phyloP scores from a whole-genome alignment of 75 land plant species.

The Azolla pinnata region DNA sequence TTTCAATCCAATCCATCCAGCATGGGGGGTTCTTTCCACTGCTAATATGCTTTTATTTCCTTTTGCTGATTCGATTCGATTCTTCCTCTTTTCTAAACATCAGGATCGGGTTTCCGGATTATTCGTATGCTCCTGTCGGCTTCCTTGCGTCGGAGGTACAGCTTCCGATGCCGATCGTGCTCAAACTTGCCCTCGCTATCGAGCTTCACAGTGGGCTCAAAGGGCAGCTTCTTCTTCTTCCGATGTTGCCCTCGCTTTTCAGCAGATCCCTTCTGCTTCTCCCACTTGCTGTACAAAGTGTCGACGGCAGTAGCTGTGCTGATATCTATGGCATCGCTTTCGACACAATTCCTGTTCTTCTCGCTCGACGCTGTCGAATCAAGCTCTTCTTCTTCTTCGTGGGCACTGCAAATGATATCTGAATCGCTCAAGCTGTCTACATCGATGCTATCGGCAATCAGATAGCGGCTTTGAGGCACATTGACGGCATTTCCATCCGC shows the following conservation, averaged over 20 bases:
- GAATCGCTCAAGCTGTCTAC: slow-evolving; percentile 1
- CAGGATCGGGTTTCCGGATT: no score
- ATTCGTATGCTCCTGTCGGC: not conserved
- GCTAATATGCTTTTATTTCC: no score
- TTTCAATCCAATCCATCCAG: no score
- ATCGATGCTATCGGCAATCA: slow-evolving; percentile 4
- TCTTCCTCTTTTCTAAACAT: no score
- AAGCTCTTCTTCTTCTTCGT: not conserved
- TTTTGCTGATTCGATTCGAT: no score
- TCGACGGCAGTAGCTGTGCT: slow-evolving; percentile 19
- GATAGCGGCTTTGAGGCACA: no score
- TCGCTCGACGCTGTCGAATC: not conserved
- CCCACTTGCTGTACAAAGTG: slow-evolving; percentile 19
- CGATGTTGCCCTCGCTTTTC: slow-evolving; percentile 25
- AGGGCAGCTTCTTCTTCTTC: slow-evolving; percentile 25
- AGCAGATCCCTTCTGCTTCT: slow-evolving; percentile 17
- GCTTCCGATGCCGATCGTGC: slow-evolving; percentile 19
- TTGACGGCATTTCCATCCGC: no score
- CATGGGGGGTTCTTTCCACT: no score
- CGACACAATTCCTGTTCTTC: not conserved
- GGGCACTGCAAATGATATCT: not conserved
- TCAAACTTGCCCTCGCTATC: no score
- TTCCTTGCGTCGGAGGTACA: slow-evolving; percentile 8
- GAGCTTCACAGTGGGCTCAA: slow-evolving; percentile 27
- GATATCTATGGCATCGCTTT: slow-evolving; percentile 13